A percentile compares a stretch with the other conserved stretches of the same genome.
phyloP scores from a whole-genome alignment of 768 basidiomycete genomes.

The Lenzites betulinus region DNA sequence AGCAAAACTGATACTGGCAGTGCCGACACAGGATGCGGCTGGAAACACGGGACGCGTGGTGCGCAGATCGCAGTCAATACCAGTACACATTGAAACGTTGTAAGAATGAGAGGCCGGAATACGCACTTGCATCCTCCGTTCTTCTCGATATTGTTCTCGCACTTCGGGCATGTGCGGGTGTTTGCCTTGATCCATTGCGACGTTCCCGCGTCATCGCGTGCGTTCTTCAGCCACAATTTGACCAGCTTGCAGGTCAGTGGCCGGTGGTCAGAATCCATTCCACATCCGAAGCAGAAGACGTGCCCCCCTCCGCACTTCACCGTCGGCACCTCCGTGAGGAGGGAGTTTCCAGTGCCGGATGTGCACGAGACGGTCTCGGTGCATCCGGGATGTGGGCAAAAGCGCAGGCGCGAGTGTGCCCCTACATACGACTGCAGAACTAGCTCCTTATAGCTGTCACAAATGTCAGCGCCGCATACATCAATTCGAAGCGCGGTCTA shows the following conservation, averaged over 20 bases:
- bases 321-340: conserved; percentile 83
- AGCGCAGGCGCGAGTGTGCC: conserved; percentile 78
- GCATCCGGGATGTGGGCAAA: conserved; percentile 94
- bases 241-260: conserved; percentile 88
- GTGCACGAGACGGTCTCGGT: conserved; percentile 88
- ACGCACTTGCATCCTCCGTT: conserved; percentile 99
- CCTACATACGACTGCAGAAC: conserved; percentile 89
- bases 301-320: conserved; percentile 82
- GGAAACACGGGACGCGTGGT: neutral
- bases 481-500: neutral
- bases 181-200: conserved; percentile 99
- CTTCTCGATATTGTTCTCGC: conserved; percentile 98
- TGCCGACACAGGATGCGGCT: conserved; percentile 99
- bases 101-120: neutral
- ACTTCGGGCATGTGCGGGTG: conserved; percentile 94
- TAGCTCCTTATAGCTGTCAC: conserved; percentile 59
- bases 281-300: conserved; percentile 94
- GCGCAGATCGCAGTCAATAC: neutral
- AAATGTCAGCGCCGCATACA: neutral
- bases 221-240: conserved; percentile 93
- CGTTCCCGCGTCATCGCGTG: conserved; percentile 95
- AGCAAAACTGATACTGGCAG: conserved; percentile 97
- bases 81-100: neutral
- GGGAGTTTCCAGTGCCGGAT: conserved; percentile 62
- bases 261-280: conserved; percentile 86